phyloP scores from a whole-genome alignment of 163 green algal species.

The Chloromonas sp. region DNA sequence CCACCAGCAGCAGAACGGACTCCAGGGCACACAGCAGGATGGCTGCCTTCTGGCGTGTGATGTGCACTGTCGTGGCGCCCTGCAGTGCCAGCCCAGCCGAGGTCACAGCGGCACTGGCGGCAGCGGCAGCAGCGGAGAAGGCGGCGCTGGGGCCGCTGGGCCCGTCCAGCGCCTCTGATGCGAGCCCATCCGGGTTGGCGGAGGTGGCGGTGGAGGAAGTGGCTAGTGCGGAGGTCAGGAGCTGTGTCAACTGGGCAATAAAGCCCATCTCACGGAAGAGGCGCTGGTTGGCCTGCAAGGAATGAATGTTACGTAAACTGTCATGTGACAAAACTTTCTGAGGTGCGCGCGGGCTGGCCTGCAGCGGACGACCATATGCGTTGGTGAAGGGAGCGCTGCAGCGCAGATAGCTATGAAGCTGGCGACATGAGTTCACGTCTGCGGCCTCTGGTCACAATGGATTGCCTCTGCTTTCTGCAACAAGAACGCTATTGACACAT shows the following conservation, averaged over 20 bases:
- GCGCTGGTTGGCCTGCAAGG: constrained; percentile 62
- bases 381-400: too few species aligned
- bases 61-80: neutral
- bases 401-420: too few species aligned
- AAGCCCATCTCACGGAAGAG: constrained; percentile 71
- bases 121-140: constrained; percentile 13
- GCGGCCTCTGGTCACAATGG: too few species aligned
- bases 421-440: too few species aligned
- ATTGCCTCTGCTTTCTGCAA: too few species aligned
- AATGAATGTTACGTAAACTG: neutral
- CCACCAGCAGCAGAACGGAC: constrained; percentile 57
- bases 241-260: constrained; percentile 19
- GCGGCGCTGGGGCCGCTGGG: neutral
- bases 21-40: constrained; percentile 73
- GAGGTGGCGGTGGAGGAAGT: neutral
- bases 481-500: too few species aligned
- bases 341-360: too few species aligned
- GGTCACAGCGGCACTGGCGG: neutral
- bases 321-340: too few species aligned
- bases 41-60: constrained; percentile 50
- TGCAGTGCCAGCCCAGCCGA: neutral
- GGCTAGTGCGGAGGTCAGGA: constrained; percentile 30
- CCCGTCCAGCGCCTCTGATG: neutral
- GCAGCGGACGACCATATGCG: too few species aligned
- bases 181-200: neutral